These are phyloP conservation scores for Huiozyma naganishii DNA, from an alignment of 805 yeast species.

Conservation along the genomic window DNA sequence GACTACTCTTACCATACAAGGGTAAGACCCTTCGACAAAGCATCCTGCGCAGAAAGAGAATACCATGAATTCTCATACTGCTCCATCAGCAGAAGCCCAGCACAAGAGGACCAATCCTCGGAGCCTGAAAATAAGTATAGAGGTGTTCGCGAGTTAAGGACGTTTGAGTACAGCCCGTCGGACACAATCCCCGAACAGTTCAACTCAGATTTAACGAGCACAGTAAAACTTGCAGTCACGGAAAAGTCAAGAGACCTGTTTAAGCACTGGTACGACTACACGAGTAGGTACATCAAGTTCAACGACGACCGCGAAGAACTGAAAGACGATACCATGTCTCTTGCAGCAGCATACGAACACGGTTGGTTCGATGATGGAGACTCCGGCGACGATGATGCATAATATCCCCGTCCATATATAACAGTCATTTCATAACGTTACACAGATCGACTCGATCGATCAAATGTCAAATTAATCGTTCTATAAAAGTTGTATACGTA, in stretches of 20 bases:
- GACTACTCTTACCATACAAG: conserved; percentile 17
- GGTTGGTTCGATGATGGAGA: conserved; percentile 43
- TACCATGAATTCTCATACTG: conserved; percentile 16
- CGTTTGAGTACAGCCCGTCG: conserved; percentile 6
- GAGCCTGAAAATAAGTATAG: neutral
- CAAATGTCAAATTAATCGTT: neutral
- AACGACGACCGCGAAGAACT: conserved; percentile 45
- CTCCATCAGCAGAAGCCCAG: conserved; percentile 10
- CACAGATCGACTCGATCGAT: no score
- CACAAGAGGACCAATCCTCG: neutral
- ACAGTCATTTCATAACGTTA: no score
- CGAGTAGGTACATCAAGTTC: conserved; percentile 23
- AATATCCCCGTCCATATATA: neutral
- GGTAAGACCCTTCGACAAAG: conserved; percentile 3
- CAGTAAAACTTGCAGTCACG: conserved; percentile 12
- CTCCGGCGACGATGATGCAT: conserved; percentile 25
- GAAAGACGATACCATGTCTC: conserved; percentile 35
- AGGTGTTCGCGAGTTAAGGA: neutral
- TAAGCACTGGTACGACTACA: conserved; percentile 24
- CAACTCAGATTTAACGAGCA: conserved; percentile 6
- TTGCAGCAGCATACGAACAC: conserved; percentile 38
- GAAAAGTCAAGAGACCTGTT: conserved; percentile 23
- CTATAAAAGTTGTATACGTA: neutral
- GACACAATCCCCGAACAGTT: conserved; percentile 21
- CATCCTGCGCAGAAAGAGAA: neutral